phyloP scores from a whole-genome alignment of 257 asterid species.

The Ophiorrhiza pumila region DNA sequence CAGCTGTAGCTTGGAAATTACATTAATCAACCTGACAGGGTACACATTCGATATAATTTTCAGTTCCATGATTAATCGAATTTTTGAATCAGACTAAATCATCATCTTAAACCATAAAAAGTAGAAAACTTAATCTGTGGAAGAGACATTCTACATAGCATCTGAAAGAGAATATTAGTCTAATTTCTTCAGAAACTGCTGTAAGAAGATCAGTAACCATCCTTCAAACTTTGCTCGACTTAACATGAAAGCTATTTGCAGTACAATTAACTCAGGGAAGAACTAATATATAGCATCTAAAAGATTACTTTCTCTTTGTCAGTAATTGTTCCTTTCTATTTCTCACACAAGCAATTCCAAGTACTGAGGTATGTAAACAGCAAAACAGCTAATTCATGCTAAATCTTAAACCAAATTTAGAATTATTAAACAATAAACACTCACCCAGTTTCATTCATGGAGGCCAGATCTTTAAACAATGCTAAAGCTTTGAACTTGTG shows the following conservation, averaged over 20 bases:
- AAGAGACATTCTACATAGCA: not conserved
- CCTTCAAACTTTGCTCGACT: not conserved
- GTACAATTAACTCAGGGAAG: not conserved
- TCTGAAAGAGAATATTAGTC: not conserved
- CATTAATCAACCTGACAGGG: constrained; percentile 65
- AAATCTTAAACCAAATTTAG: not conserved
- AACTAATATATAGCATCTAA: not conserved
- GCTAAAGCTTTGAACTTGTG: no score
- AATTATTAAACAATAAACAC: not conserved
- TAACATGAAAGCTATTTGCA: not conserved
- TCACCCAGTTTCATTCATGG: constrained; percentile 69
- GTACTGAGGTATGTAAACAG: not conserved
- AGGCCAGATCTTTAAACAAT: constrained; percentile 72
- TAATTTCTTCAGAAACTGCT: not conserved
- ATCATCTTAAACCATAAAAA: not conserved
- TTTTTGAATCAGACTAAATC: not conserved
- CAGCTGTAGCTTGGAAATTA: constrained; percentile 65
- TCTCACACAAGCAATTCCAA: not conserved
- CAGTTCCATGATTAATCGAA: not conserved
- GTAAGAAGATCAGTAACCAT: not conserved
- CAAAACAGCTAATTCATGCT: not conserved
- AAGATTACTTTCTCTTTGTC: not conserved
- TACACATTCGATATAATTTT: not conserved
- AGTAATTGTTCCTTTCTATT: not conserved
- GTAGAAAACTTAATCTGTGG: not conserved